Evolutionary conservation across 805 yeast species (phyloP), one percentile per base, ranked within the genome.

Genomic region (Saccharomyces eubayanus): DNA sequence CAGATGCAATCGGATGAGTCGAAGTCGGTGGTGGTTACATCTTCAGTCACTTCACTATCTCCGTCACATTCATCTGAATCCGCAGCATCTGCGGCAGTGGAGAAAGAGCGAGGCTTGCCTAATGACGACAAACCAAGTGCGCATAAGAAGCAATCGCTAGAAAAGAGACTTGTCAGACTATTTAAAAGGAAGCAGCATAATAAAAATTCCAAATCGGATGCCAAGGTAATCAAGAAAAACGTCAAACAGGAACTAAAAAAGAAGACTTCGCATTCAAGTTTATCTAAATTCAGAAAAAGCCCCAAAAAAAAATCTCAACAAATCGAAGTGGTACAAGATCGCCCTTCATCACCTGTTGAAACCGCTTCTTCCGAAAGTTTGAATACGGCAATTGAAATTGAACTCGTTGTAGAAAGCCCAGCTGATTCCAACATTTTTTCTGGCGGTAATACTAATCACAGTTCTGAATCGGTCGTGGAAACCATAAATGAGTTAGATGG

Each of bases 101-200:
- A 30, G 21, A 41, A 27, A 29, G n/a, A 29, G 11, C 16, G 6
- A 28, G 20, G 11, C 5, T n/a, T 5, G 3, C 48, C 28, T 21
- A 21, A 21, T 46, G 48, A 46, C 11, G 9, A 21, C 48, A 21
- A 21, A 21, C 10, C 28, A 29, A 6, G 4, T 24, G 9, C 48
- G 21, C 31, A 30, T 31, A 56, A 53, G 45, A 53, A 51, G 51
- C 57, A 55, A 43, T 54, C 55, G 11, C 53, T 60, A 11, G 67
- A 64, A 49, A 62, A 65, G 50, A 64, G 64, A 50, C 60, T 66
- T 48, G 67, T 59, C 6, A 64, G 59, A 41, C 49, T 62, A 28
- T 62, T 62, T 41, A 62, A 56, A 49, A 60, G 62, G 30, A 61
- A 55, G 43, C 36, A 53, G 28, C 61, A 57, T 43, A 49, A 20